Evolutionary conservation across 2,329 filamentous ascomycete species (phyloP), one percentile per base, ranked within the genome.

Genomic region (Akanthomyces dipterigenus): DNA sequence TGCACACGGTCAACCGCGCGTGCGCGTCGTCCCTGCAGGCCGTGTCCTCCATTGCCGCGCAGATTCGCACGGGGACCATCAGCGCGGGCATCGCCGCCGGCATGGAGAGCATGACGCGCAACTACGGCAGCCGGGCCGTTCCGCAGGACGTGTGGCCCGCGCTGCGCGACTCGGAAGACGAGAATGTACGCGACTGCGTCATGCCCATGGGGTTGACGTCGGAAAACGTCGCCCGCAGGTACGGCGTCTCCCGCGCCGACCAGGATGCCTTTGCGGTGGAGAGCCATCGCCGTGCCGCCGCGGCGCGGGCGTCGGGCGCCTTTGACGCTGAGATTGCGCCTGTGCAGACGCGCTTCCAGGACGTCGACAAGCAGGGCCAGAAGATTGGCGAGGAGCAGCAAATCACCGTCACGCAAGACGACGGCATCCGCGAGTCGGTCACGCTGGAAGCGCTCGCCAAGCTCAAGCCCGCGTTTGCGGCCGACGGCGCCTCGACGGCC

Each of bases 61-160:
- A 88, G 64, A 95, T 97, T 67, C 82, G 85, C n/a, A 80, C 83
- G 0, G 91, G 89, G 1, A 82, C 84, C 67, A 88, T 93, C 56
- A 83, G 87, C 64, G 80, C 82, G 0, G 93, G 91, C 63, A 85
- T 97, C 64, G 93, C 87, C 11, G 93, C 90, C 2, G 93, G 93
- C 34, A 96, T 96, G 90, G 93, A 97, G 82, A 93, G 89, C 77
- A 97, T 97, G 93, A 96, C 91, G 65, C 79, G 88, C 66, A 96
- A 96, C 76, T 97, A 97, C 75, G 92, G 88, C 56, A 85, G 80
- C 28, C 80, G 86, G 62, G 93, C 93, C n/a, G 95, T 97, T 48
- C 93, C 93, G 0, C 87, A 86, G 0, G 84, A 91, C 65, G 75
- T 91, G 12, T 96, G 91, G 91, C 86, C 88, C 0, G 86, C 83